phyloP scores from a whole-genome alignment of 1,284 basidiomycete species.

The Irpex sp. region DNA sequence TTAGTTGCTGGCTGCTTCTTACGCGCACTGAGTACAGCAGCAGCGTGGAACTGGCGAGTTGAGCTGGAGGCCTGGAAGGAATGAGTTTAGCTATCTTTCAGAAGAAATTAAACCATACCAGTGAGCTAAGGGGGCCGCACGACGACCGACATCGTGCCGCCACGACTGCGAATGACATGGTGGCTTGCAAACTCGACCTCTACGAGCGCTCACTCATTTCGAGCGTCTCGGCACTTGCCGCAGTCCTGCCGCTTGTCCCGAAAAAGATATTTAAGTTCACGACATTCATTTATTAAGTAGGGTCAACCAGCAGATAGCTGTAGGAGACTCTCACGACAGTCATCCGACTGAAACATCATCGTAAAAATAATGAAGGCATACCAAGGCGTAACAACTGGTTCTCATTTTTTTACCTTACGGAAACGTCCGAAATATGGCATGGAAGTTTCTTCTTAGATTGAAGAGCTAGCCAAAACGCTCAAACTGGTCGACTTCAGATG shows the following conservation, averaged over 20 bases:
- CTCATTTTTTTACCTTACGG: too few relatives aligned
- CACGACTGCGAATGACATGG: slow-evolving; percentile 22
- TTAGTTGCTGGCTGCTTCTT: slow-evolving; percentile 52
- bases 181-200: slow-evolving; percentile 15
- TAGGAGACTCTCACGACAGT: too few relatives aligned
- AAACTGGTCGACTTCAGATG: too few relatives aligned
- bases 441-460: too few relatives aligned
- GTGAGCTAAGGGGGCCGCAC: slow-evolving; percentile 7
- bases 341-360: too few relatives aligned
- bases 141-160: slow-evolving; percentile 21
- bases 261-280: too few relatives aligned
- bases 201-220: neutral
- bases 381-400: too few relatives aligned
- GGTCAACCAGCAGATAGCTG: too few relatives aligned
- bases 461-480: too few relatives aligned
- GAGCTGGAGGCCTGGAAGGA: slow-evolving; percentile 5
- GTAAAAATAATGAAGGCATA: too few relatives aligned
- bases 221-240: neutral
- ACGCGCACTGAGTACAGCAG: slow-evolving; percentile 38
- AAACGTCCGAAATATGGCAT: too few relatives aligned
- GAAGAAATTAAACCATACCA: slow-evolving; percentile 5
- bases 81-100: neutral
- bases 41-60: slow-evolving; percentile 49
- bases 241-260: neutral
- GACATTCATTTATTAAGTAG: too few relatives aligned